Evolutionary conservation across 495 filamentous ascomycete genomes (phyloP), one percentile per base, ranked within the genome.

Genomic region (Cudoniella acicularis): DNA sequence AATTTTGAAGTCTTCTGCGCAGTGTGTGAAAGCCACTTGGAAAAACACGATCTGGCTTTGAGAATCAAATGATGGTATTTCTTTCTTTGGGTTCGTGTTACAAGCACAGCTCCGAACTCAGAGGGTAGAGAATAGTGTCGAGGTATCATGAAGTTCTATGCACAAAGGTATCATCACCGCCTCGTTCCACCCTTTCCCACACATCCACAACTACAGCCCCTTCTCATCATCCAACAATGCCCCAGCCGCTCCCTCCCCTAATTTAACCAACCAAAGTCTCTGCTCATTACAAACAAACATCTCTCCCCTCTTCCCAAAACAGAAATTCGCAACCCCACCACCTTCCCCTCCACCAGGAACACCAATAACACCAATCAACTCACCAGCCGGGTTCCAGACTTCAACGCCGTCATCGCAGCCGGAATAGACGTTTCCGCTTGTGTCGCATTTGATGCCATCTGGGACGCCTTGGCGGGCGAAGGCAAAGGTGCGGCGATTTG

Each of bases 371-470:
- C 83, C 85, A 3, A 88, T 66, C 2, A 86, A 72, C 3, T 73
- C 77, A 16, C 83, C 83, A 0, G 77, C 78, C 2, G 78, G 70
- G 50, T 78, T 82, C 73, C 75, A 87, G 3, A 87, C 79, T 48
- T 85, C 77, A n/a, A 86, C 73, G 22, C 85, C 84, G 59, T 85
- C 84, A 2, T 81, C 82, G 46, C 76, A 80, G 2, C 79, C 84
- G 21, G 76, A 72, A 59, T 85, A 88, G 3, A 88, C 78, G 59
- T 86, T 84, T 0, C 83, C 83, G 10, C 77, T 71, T 26, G 73
- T 71, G 66, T 88, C 84, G 60, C 73, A 74, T 62, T 86, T 84
- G 48, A 88, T 73, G 11, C 81, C 84, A 60, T 88, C 84, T 3
- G 85, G 81, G 3, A 82, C 73, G 1, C 82, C 81, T 0, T 63